Percentiles rank a stretch among this genome's conserved stretches.
These are phyloP conservation scores for Zygnema cylindricum DNA, from an alignment of 139 green algal species.

Conservation along the genomic window DNA sequence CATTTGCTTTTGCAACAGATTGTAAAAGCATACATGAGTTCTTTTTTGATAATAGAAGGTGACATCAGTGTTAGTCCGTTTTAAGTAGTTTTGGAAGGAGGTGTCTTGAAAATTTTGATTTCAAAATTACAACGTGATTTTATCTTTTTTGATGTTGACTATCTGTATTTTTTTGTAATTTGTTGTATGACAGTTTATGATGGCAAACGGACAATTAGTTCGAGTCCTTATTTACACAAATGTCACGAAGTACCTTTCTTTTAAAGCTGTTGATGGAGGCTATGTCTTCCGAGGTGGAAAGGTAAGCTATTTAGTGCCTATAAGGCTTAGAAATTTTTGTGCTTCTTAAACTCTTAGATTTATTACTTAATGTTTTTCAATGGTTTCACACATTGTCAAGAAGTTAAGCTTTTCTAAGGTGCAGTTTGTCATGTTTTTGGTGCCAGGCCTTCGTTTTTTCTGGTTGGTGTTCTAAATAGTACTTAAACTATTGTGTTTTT, in stretches of 20 bases:
- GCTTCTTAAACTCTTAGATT: neutral
- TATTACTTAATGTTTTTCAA: neutral
- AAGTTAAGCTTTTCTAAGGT: no score
- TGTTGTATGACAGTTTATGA: constrained; percentile 84
- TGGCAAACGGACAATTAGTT: constrained; percentile 92
- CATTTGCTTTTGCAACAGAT: no score
- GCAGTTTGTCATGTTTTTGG: no score
- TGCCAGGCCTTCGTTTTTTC: no score
- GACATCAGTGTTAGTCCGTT: neutral
- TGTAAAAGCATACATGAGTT: no score
- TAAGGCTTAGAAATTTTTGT: constrained; percentile 3
- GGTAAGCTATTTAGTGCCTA: constrained; percentile 79
- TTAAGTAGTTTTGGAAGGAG: constrained; percentile 1
- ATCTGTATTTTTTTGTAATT: neutral
- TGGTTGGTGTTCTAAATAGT: no score
- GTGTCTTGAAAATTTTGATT: neutral
- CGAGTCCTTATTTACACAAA: constrained; percentile 93
- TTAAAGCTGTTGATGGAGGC: constrained; percentile 96
- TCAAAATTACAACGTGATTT: no score
- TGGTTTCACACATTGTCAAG: neutral
- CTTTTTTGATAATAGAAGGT: no score
- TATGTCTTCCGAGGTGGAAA: constrained; percentile 90
- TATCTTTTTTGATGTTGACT: no score
- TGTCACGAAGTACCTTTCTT: constrained; percentile 98
- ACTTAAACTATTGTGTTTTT: no score